Evolutionary conservation across 169 alveolate species (phyloP), one percentile per base, ranked within the genome.

Genomic region (Eimeria acervulina): DNA sequence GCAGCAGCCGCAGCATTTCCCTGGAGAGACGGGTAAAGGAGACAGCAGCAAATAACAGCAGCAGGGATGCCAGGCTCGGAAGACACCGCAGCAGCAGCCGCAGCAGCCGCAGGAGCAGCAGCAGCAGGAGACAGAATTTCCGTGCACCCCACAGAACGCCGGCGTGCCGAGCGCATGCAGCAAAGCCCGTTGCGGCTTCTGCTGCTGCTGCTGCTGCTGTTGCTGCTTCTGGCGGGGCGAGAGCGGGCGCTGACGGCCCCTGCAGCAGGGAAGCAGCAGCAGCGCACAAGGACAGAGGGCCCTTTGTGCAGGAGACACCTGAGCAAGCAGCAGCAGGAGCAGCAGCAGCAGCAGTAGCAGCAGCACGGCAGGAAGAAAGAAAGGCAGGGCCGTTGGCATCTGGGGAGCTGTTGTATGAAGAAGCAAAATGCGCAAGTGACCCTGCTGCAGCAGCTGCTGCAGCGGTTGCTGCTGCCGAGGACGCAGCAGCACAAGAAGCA

Each of bases 401-500:
- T 59, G 68, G 28, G 0, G 68, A 59, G 21, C 28, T 59, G 68
- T 21, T 59, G 68, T 21, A 19, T 59, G 28, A 17, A 17, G 68
- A 12, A 2, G 68, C 26, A 59, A 21, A 59, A 12, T 59, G 68
- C 68, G 68, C 19, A 3, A 12, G 26, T 28, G 80, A n/a, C 6
- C 42, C 42, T n/a, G 80, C 80, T n/a, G 80, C 80, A 12, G 80
- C 80, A n/a, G 80, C 80, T 68, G 80, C 80, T 68, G 80, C 44
- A n/a, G 80, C 80, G 42, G 80, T 68, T 68, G 80, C 80, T 33
- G 80, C 80, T 68, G 80, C 80, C 15, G 80, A 68, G 80, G 42
- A 68, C 38, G 80, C 80, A 68, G 80, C 80, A 68, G 80, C 80
- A 68, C 47, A 68, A 68, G 80, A 68, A 68, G 87, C 87, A 38